These are phyloP conservation scores for Pseudonitzschia pungens DNA, from an alignment of 108 stramenopile genomes.

Conservation along the genomic window DNA sequence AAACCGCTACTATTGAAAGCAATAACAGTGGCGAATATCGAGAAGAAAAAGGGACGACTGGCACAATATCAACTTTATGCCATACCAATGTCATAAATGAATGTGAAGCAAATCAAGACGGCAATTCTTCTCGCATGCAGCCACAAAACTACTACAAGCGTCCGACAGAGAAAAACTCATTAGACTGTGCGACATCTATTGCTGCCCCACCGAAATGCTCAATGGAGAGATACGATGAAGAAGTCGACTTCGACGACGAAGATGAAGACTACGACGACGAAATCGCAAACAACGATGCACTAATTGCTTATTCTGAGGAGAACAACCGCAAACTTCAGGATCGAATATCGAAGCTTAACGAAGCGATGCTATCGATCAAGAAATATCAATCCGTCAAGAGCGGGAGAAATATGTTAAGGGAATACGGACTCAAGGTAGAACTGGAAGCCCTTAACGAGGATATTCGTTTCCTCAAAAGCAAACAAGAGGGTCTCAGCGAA, in stretches of 20 bases:
- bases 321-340: not conserved
- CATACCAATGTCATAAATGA: too few species aligned
- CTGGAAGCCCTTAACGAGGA: constrained; percentile 1
- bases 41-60: too few species aligned
- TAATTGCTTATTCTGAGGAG: not conserved
- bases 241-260: not conserved
- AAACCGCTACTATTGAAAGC: too few species aligned
- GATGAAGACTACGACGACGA: not conserved
- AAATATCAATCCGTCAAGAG: not conserved
- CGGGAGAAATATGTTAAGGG: not conserved
- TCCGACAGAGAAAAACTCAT: too few species aligned
- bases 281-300: not conserved
- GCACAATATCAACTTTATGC: too few species aligned
- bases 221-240: not conserved
- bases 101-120: too few species aligned
- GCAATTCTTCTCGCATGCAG: too few species aligned
- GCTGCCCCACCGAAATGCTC: too few species aligned
- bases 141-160: too few species aligned
- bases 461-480: not conserved
- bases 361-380: not conserved
- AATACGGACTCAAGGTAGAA: not conserved
- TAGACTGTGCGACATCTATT: too few species aligned
- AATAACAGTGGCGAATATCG: too few species aligned
- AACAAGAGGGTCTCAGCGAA: not conserved
- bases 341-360: not conserved